Conservation (phyloP, 2,329 filamentous ascomycete genomes). For the Aspergillus awamori region DNA sequence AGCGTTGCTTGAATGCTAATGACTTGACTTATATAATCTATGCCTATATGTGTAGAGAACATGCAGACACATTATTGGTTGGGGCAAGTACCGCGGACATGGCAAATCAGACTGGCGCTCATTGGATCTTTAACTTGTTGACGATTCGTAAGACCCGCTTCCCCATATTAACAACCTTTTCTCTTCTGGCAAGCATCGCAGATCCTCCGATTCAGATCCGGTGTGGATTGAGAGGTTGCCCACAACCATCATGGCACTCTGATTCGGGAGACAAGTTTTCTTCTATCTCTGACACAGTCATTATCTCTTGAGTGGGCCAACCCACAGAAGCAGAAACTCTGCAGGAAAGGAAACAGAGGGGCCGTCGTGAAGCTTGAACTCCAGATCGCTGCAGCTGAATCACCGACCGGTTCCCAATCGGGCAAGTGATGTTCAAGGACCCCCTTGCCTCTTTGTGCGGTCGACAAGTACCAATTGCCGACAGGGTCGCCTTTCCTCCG, state of each 20-base stretch:
- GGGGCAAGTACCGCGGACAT: background rate
- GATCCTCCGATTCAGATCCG: background rate
- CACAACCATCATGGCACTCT: background rate
- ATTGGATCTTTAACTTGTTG: background rate
- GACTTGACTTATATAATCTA: background rate
- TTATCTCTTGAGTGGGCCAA: too few relatives aligned
- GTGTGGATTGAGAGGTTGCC: background rate
- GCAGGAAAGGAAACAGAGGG: background rate
- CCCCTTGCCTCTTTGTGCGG: background rate
- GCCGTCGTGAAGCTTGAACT: background rate
- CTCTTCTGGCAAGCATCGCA: background rate
- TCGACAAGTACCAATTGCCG: too few relatives aligned
- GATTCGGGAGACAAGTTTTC: too few relatives aligned
- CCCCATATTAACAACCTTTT: conserved; percentile 5
- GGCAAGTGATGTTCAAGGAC: background rate
- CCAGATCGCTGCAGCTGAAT: background rate
- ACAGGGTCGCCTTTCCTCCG: too few relatives aligned
- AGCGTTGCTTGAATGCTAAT: background rate
- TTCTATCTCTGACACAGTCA: too few relatives aligned
- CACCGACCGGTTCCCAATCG: background rate
- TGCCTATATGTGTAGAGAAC: background rate
- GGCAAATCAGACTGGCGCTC: too few relatives aligned
- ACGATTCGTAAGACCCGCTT: background rate
- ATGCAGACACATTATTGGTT: background rate
- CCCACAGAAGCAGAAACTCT: background rate